phyloP scores from a whole-genome alignment of 805 yeast species.

The Blastobotrys mokoenaii region DNA sequence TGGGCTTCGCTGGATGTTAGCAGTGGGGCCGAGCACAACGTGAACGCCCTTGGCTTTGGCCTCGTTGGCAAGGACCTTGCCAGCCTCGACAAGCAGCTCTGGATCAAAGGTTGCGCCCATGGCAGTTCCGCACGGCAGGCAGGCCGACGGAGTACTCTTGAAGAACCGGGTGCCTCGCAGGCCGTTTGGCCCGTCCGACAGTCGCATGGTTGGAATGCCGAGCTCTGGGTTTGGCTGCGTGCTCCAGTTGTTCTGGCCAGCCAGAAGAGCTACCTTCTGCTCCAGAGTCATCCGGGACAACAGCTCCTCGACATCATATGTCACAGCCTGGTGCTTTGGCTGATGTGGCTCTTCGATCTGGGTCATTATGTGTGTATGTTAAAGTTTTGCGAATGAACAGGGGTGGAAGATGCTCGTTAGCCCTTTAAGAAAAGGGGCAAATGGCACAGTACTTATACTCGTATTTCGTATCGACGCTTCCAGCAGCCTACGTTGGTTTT shows the following conservation, averaged over 20 bases:
- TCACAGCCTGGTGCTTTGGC: background rate
- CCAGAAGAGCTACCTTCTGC: slow-evolving; percentile 25
- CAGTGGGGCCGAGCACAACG: slow-evolving; percentile 41
- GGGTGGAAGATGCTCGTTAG: too few relatives aligned
- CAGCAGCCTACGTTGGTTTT: too few relatives aligned
- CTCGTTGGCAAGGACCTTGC: slow-evolving; percentile 45
- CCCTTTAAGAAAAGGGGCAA: too few relatives aligned
- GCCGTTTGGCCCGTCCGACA: slow-evolving; percentile 58
- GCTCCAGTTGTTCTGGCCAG: slow-evolving; percentile 42
- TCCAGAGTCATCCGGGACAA: slow-evolving; percentile 19
- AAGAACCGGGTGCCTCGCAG: slow-evolving; percentile 50
- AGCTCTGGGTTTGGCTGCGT: slow-evolving; percentile 34
- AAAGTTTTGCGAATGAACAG: too few relatives aligned
- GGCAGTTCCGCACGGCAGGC: slow-evolving; percentile 54
- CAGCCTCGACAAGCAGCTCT: slow-evolving; percentile 39
- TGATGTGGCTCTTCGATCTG: background rate
- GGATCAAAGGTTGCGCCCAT: slow-evolving; percentile 49
- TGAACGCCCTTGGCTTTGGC: slow-evolving; percentile 46
- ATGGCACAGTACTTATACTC: too few relatives aligned
- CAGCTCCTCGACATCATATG: slow-evolving; percentile 2
- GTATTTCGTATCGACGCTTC: too few relatives aligned
- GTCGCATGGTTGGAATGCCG: slow-evolving; percentile 39
- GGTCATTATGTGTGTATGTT: too few relatives aligned
- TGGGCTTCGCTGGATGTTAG: slow-evolving; percentile 49
- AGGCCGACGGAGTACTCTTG: slow-evolving; percentile 45